Conservation (phyloP, 2,329 filamentous ascomycete species). For the Cryphonectria nitschkei region DNA sequence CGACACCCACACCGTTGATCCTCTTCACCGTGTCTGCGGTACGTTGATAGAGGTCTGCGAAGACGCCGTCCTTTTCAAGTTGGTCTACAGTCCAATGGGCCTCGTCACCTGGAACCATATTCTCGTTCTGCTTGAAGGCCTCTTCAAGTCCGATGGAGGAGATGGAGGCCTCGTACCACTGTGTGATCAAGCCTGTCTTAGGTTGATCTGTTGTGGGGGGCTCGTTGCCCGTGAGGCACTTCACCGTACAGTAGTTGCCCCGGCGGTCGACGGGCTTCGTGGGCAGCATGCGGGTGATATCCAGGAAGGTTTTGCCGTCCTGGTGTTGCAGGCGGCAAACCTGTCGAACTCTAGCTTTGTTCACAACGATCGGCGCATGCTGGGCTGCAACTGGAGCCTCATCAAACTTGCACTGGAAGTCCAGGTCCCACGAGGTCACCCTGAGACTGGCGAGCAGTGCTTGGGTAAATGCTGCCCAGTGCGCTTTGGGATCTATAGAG, state of each 20-base stretch:
- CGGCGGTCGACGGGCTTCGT: not conserved
- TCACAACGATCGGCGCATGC: constrained; percentile 1
- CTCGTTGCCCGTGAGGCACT: constrained; percentile 18
- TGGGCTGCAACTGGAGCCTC: not conserved
- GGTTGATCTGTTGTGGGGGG: constrained; percentile 26
- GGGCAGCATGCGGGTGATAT: constrained; percentile 31
- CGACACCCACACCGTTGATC: constrained; percentile 39
- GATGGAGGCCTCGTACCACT: constrained; percentile 39
- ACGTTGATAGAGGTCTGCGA: constrained; percentile 32
- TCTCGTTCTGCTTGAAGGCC: constrained; percentile 34
- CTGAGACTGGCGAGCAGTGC: constrained; percentile 34
- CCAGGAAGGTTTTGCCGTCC: constrained; percentile 32
- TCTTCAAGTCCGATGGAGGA: constrained; percentile 34
- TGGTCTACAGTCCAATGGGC: constrained; percentile 33
- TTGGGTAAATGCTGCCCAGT: constrained; percentile 34
- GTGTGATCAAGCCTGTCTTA: constrained; percentile 17
- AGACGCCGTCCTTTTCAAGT: constrained; percentile 29
- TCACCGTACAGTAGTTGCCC: constrained; percentile 6
- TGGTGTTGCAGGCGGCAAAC: constrained; percentile 13
- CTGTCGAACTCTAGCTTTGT: constrained; percentile 23
- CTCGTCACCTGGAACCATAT: constrained; percentile 33
- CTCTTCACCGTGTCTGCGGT: constrained; percentile 35
- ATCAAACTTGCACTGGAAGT: constrained; percentile 18
- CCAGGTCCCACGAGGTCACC: constrained; percentile 22
- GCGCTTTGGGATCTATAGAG: constrained; percentile 28